Base-by-base conservation (phyloP, 73 alveolate genomes). In the Uronychia binucleata region DNA sequence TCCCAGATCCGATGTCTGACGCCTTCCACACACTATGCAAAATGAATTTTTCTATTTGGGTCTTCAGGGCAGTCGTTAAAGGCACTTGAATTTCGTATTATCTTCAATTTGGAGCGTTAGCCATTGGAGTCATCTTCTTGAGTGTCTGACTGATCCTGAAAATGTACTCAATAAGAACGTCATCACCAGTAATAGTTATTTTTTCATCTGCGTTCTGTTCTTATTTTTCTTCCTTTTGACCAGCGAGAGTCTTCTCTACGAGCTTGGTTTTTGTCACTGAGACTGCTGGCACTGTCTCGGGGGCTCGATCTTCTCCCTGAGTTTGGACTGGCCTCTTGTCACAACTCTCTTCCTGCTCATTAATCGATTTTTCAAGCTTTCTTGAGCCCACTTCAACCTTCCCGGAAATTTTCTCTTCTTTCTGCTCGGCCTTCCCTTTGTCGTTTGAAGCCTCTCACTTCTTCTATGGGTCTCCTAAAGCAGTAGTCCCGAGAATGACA, bases 151-250 rank as follows among this genome's bases (percentile, higher is more conserved):
- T 31, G 0, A 77, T 1, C 30, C 87, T 80, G 33, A 31, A 80
- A 80, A 80, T 30, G 28, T 79, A 79, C 31, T 32, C 81, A 33
- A 80, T 80, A 35, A 80, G 31, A 26, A 80, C 80, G 0, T 80
- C 87, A 80, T 80, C 87, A 0, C 87, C 87, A 0, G 87, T 80
- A 0, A 80, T 33, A 35, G 31, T 57, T 14, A 80, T 34, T 34
- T 80, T 80, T 31, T 80, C 84, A 11, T 74, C 79, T 28, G 26
- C 35, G 77, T 74, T 74, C 79, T 28, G 31, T 74, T 74, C 34
- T 46, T 5, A 19, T 46, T 46, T 46, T 5, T 46, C 67, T 46
- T 46, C 67, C n/a, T 46, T 46, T 19, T 46, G 5, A 19, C 19
- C 19, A 5, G 5, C 67, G n/a, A 46, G 67, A 11, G 67, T 46